These are phyloP conservation scores for Lagenaria siceraria DNA, from an alignment of 306 rosid genomes.

Conservation along the genomic window DNA sequence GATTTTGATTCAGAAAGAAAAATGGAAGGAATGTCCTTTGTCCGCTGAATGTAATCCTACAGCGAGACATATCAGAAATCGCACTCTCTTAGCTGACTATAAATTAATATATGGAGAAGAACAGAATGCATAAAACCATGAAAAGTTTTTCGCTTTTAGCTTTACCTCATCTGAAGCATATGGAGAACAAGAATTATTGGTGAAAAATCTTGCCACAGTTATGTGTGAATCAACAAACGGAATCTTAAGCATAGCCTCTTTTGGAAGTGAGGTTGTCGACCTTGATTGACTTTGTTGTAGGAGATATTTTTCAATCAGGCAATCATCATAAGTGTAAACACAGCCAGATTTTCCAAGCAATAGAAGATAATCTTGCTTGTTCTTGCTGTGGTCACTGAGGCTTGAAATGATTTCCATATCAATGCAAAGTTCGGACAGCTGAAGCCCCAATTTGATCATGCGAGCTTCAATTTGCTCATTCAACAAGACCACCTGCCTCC, in stretches of 20 bases:
- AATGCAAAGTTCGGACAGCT: slow-evolving; percentile 44
- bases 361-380: slow-evolving; percentile 43
- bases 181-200: slow-evolving; percentile 27
- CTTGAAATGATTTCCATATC: slow-evolving; percentile 64
- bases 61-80: slow-evolving; percentile 12
- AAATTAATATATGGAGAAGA: neutral
- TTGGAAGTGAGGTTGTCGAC: slow-evolving; percentile 50
- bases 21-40: slow-evolving; percentile 45
- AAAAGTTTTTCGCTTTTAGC: neutral
- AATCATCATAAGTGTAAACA: slow-evolving; percentile 59
- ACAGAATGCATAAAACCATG: neutral
- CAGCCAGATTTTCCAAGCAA: slow-evolving; percentile 72
- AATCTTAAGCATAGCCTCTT: slow-evolving; percentile 57
- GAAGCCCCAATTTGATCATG: slow-evolving; percentile 58
- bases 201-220: slow-evolving; percentile 46
- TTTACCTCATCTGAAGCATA: slow-evolving; percentile 55
- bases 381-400: slow-evolving; percentile 57
- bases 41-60: slow-evolving; percentile 46
- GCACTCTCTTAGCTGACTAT: slow-evolving; percentile 4
- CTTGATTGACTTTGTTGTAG: slow-evolving; percentile 65
- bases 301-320: slow-evolving; percentile 54
- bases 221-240: slow-evolving; percentile 65
- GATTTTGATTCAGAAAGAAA: slow-evolving; percentile 42
- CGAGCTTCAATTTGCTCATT: slow-evolving; percentile 71
- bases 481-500: slow-evolving; percentile 56